phyloP scores from a whole-genome alignment of 176 grass and related monocot species.

The Lolium perenne region DNA sequence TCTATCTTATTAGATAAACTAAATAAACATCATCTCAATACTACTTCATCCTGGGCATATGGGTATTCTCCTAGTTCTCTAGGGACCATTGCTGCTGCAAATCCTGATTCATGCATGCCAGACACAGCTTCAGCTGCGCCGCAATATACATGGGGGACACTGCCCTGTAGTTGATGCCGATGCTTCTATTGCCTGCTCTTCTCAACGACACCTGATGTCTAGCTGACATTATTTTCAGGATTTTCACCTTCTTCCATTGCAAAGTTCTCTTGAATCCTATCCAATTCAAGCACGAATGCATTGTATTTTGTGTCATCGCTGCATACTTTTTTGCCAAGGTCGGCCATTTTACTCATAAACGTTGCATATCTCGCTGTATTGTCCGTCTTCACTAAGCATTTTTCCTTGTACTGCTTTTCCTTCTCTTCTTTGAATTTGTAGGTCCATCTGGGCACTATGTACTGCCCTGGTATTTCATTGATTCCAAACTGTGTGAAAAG shows the following conservation, averaged over 20 bases:
- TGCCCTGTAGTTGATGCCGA: background rate
- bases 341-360: slow-evolving; percentile 14
- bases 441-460: slow-evolving; percentile 49
- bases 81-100: background rate
- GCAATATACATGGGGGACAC: background rate
- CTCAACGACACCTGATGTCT: background rate
- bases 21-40: slow-evolving; percentile 19
- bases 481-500: slow-evolving; percentile 40
- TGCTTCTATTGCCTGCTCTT: slow-evolving; percentile 10
- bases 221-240: background rate
- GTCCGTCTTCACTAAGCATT: background rate
- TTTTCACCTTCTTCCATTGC: background rate
- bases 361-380: slow-evolving; percentile 15
- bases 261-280: slow-evolving; percentile 8
- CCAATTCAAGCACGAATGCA: slow-evolving; percentile 20
- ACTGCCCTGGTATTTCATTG: slow-evolving; percentile 27
- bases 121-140: background rate
- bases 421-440: slow-evolving; percentile 19
- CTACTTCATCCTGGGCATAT: background rate
- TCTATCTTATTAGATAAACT: background rate
- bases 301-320: background rate
- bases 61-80: background rate
- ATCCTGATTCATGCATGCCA: background rate
- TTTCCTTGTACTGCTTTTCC: slow-evolving; percentile 5
- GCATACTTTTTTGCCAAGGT: slow-evolving; percentile 4